Evolutionary conservation across 768 basidiomycete genomes (phyloP).

Genomic region (Amanita thiersii): DNA sequence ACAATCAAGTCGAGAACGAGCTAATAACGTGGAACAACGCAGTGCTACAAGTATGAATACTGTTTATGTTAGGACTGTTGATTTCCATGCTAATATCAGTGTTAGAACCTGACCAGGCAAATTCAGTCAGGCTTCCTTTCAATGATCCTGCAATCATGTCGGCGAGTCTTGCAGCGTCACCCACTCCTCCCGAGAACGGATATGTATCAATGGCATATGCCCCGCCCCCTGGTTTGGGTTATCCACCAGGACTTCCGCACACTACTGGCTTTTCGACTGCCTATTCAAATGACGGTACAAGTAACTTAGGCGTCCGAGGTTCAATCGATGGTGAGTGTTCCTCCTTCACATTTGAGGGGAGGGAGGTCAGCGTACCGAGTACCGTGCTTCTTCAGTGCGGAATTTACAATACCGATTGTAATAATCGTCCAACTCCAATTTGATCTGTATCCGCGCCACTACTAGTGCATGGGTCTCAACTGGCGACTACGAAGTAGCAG

Average conservation of each 20-base stretch:
- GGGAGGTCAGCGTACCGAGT: conserved; percentile 86
- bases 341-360: conserved; percentile 53
- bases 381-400: conserved; percentile 86
- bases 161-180: conserved; percentile 46
- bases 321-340: conserved; percentile 61
- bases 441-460: conserved; percentile 20
- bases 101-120: conserved; percentile 4
- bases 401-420: conserved; percentile 68
- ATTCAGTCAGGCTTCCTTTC: conserved; percentile 37
- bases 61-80: not conserved
- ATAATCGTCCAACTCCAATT: conserved; percentile 36
- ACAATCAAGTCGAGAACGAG: conserved; percentile 57
- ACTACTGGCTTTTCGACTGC: conserved; percentile 15
- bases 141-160: conserved; percentile 79
- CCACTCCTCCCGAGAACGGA: conserved; percentile 16
- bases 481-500: conserved; percentile 22
- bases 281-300: conserved; percentile 14
- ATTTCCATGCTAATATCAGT: not conserved
- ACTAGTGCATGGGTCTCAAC: conserved; percentile 31
- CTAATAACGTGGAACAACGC: conserved; percentile 18
- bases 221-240: conserved; percentile 63
- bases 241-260: conserved; percentile 24
- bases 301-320: conserved; percentile 21
- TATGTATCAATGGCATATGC: conserved; percentile 33
- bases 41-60: conserved; percentile 15